Evolutionary conservation across 1,139 yeast genomes (phyloP).

Genomic region (Debaryomycetaceae sp.): DNA sequence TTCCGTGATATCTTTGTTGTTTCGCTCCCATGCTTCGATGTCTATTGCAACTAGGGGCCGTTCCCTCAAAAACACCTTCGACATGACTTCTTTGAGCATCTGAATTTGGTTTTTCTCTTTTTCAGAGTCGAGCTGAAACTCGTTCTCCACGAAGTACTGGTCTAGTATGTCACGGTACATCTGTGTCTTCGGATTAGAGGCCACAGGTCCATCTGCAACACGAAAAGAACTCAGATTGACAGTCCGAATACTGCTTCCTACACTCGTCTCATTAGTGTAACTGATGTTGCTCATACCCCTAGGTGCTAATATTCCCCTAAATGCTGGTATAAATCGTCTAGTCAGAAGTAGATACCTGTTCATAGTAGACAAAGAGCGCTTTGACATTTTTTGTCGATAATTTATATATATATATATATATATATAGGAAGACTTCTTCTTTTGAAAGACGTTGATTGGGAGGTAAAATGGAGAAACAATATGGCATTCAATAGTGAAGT

Average conservation of each 20-base stretch:
- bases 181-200: not conserved
- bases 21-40: slow-evolving; percentile 62
- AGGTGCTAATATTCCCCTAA: no score
- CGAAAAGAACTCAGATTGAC: no score
- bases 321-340: no score
- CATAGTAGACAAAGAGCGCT: no score
- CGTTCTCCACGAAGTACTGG: slow-evolving; percentile 15
- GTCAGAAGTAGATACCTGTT: no score
- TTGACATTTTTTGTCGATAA: no score
- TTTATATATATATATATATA: no score
- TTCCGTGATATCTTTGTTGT: slow-evolving; percentile 52
- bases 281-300: no score
- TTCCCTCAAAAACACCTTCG: slow-evolving; percentile 24
- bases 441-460: no score
- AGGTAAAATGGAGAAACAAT: no score
- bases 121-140: slow-evolving; percentile 17
- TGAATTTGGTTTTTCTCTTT: slow-evolving; percentile 11
- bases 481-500: not conserved
- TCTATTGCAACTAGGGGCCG: slow-evolving; percentile 56
- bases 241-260: not conserved
- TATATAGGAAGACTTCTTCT: no score
- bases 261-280: not conserved
- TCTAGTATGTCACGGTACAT: slow-evolving; percentile 3
- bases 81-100: slow-evolving; percentile 22
- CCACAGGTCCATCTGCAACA: no score